These are phyloP conservation scores for Aspergillus nomiae DNA, from an alignment of 2,329 filamentous ascomycete species.

Conservation along the genomic window DNA sequence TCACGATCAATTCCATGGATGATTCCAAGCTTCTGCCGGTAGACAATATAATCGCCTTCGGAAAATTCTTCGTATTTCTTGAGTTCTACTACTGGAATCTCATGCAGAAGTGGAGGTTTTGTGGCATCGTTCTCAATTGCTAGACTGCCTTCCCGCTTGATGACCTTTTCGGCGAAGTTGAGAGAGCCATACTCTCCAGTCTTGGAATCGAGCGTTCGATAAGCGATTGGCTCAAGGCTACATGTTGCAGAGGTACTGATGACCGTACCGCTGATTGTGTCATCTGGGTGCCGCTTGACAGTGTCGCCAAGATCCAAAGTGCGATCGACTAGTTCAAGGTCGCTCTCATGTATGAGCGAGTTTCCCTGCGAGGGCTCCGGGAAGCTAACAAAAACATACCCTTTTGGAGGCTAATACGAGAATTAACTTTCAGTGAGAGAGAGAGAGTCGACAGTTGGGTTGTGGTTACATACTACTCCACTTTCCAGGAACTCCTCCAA, in stretches of 20 bases:
- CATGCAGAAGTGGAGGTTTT: slow-evolving; percentile 32
- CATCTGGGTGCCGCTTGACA: slow-evolving; percentile 53
- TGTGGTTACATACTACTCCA: slow-evolving; percentile 19
- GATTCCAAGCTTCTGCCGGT: slow-evolving; percentile 58
- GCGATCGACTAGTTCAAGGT: slow-evolving; percentile 57
- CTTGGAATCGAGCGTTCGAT: slow-evolving; percentile 21
- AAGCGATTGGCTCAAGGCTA: slow-evolving; percentile 41
- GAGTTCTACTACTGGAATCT: slow-evolving; percentile 50
- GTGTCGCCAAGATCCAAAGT: slow-evolving; percentile 56
- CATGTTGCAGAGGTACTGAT: slow-evolving; percentile 52
- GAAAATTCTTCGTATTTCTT: slow-evolving; percentile 47
- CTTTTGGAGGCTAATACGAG: slow-evolving; percentile 46
- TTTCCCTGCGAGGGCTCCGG: slow-evolving; percentile 41
- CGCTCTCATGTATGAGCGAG: slow-evolving; percentile 44
- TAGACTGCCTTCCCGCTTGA: not conserved
- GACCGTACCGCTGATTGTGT: slow-evolving; percentile 57
- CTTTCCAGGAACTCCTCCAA: slow-evolving; percentile 27
- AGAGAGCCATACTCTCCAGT: slow-evolving; percentile 26
- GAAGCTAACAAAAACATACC: slow-evolving; percentile 53
- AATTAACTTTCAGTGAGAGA: slow-evolving; percentile 12
- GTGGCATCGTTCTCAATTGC: slow-evolving; percentile 1
- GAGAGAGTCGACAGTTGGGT: not conserved
- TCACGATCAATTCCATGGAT: slow-evolving; percentile 54
- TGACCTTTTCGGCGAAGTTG: slow-evolving; percentile 20
- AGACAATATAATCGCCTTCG: slow-evolving; percentile 56